Percentiles rank a stretch among this genome's conserved stretches.
phyloP scores from a whole-genome alignment of 805 yeast species.

The Cyberlindnera mississippiensis region DNA sequence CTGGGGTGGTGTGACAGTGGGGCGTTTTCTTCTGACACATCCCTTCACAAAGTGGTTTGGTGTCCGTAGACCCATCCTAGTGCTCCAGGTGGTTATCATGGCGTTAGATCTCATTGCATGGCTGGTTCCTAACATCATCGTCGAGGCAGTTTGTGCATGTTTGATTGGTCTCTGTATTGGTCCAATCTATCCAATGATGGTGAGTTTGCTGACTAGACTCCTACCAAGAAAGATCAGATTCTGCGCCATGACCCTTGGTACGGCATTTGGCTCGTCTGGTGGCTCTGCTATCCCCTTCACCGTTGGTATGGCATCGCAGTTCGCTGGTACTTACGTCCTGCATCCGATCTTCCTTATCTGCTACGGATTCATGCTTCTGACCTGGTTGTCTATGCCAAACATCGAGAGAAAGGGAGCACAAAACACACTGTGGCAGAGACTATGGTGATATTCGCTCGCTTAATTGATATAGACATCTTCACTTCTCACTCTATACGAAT shows the following conservation, averaged over 20 bases:
- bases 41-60: slow-evolving; percentile 38
- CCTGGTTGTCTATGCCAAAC: slow-evolving; percentile 44
- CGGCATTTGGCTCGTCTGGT: slow-evolving; percentile 55
- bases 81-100: slow-evolving; percentile 34
- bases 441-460: slow-evolving; percentile 18
- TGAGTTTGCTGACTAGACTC: slow-evolving; percentile 40
- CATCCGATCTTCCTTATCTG: slow-evolving; percentile 44
- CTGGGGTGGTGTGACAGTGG: slow-evolving; percentile 63
- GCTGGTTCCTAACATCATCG: slow-evolving; percentile 42
- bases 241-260: slow-evolving; percentile 45
- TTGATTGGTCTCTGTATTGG: slow-evolving; percentile 53
- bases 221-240: slow-evolving; percentile 50
- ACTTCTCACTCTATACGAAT: neutral
- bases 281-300: slow-evolving; percentile 55
- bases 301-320: slow-evolving; percentile 46
- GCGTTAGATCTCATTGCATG: slow-evolving; percentile 41
- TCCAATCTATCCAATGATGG: slow-evolving; percentile 53
- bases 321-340: slow-evolving; percentile 43
- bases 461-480: neutral
- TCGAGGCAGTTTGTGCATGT: slow-evolving; percentile 42
- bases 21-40: slow-evolving; percentile 48
- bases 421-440: slow-evolving; percentile 20
- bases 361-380: slow-evolving; percentile 30
- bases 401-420: slow-evolving; percentile 32
- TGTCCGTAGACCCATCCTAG: slow-evolving; percentile 39